phyloP scores from a whole-genome alignment of 495 filamentous ascomycete species.

The Penicillium mononematosum region DNA sequence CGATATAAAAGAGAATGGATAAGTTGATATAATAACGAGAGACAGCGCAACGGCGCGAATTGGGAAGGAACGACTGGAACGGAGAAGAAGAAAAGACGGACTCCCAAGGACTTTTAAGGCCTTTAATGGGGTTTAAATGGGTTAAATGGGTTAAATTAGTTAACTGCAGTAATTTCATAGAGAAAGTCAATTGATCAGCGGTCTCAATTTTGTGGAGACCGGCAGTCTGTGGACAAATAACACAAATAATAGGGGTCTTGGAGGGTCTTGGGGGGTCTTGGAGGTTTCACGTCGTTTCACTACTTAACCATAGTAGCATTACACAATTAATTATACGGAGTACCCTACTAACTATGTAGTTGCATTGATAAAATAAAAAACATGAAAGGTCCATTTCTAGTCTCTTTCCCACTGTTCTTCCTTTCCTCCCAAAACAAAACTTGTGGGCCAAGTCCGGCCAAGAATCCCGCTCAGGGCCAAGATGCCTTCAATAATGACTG shows the following conservation, averaged over 20 bases:
- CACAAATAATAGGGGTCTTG: background rate
- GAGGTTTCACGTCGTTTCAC: constrained; percentile 1
- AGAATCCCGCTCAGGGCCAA: constrained; percentile 3
- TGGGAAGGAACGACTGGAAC: constrained; percentile 27
- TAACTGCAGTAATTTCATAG: background rate
- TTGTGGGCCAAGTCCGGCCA: background rate
- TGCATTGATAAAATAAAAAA: background rate
- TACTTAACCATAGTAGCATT: background rate
- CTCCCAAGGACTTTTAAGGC: too few relatives aligned
- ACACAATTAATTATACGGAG: background rate
- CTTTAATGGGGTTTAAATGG: background rate
- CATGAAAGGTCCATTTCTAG: background rate
- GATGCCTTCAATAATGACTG: background rate
- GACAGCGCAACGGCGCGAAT: constrained; percentile 24
- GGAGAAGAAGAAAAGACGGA: constrained; percentile 9
- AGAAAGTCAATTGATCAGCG: background rate
- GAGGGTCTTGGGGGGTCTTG: background rate
- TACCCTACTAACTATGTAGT: too few relatives aligned
- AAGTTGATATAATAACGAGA: constrained; percentile 13
- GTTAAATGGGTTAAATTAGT: background rate
- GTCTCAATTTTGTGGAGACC: constrained; percentile 7
- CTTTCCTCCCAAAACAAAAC: background rate
- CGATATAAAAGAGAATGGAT: background rate
- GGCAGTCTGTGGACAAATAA: constrained; percentile 2
- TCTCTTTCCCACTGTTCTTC: background rate